phyloP scores from a whole-genome alignment of 768 basidiomycete genomes.

The Phlegmacium glaucopus region DNA sequence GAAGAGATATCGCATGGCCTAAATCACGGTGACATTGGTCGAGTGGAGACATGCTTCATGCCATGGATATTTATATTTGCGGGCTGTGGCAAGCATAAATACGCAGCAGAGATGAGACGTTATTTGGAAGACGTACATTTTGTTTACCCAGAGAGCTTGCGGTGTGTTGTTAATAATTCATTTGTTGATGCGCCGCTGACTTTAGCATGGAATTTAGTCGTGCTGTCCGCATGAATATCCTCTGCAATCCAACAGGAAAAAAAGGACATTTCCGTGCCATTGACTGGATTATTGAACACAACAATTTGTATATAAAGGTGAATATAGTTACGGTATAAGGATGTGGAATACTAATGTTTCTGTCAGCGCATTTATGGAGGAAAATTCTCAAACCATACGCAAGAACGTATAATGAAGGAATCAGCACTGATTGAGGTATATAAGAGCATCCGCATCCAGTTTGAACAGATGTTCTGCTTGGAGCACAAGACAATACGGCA shows the following conservation, averaged over 20 bases:
- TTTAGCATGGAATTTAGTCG: too few relatives aligned
- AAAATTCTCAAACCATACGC: conserved; percentile 29
- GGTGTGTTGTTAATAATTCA: too few relatives aligned
- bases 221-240: conserved; percentile 25
- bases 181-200: too few relatives aligned
- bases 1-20: conserved; percentile 33
- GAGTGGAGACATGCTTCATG: conserved; percentile 20
- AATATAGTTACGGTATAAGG: not conserved
- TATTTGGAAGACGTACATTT: conserved; percentile 25
- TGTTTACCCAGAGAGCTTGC: conserved; percentile 18
- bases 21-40: conserved; percentile 30
- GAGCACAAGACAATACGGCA: conserved; percentile 22
- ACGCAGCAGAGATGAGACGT: conserved; percentile 23
- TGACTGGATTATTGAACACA: conserved; percentile 39
- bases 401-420: conserved; percentile 27
- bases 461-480: conserved; percentile 9
- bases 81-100: conserved; percentile 32
- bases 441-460: conserved; percentile 17
- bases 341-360: not conserved
- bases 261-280: conserved; percentile 26
- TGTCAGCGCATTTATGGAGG: conserved; percentile 30
- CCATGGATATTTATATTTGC: conserved; percentile 25
- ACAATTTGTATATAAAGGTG: conserved; percentile 42
- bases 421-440: conserved; percentile 33
- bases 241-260: conserved; percentile 35